A percentile compares a stretch with the other conserved stretches of the same genome.
Evolutionary conservation across 1,284 basidiomycete genomes (phyloP).

Genomic region (Cutaneotrichosporon mucoides): DNA sequence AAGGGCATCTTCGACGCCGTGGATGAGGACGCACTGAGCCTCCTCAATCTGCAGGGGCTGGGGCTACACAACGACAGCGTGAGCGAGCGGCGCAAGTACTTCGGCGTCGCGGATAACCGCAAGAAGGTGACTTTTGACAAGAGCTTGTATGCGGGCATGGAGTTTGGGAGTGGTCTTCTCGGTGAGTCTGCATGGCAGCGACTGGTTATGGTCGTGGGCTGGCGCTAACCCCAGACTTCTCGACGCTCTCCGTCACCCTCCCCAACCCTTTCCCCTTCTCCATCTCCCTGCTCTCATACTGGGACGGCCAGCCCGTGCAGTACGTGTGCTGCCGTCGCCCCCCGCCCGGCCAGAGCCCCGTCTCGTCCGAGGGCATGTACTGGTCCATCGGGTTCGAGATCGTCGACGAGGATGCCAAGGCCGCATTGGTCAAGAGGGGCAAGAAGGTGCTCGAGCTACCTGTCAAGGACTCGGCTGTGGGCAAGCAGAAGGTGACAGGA

Average conservation of each 20-base stretch:
- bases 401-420: conserved; percentile 49
- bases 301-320: conserved; percentile 70
- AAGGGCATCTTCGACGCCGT: conserved; percentile 11
- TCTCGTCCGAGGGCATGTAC: conserved; percentile 26
- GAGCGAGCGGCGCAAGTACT: not conserved
- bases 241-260: conserved; percentile 60
- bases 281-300: conserved; percentile 78
- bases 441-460: not conserved
- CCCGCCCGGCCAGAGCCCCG: conserved; percentile 21
- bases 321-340: conserved; percentile 40
- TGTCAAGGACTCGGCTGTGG: not conserved
- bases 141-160: conserved; percentile 51
- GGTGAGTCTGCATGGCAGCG: conserved; percentile 27
- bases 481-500: too few relatives aligned
- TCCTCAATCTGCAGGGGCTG: not conserved
- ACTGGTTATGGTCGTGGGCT: not conserved
- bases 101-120: conserved; percentile 54
- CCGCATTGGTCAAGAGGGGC: conserved; percentile 21
- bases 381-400: conserved; percentile 47
- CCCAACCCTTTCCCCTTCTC: conserved; percentile 63
- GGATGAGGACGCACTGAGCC: conserved; percentile 31
- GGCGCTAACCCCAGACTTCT: conserved; percentile 58
- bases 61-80: not conserved
- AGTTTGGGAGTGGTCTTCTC: conserved; percentile 45
- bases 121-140: conserved; percentile 56